Conservation (phyloP, 164 flowering plant species). For the Stephania japonica region DNA sequence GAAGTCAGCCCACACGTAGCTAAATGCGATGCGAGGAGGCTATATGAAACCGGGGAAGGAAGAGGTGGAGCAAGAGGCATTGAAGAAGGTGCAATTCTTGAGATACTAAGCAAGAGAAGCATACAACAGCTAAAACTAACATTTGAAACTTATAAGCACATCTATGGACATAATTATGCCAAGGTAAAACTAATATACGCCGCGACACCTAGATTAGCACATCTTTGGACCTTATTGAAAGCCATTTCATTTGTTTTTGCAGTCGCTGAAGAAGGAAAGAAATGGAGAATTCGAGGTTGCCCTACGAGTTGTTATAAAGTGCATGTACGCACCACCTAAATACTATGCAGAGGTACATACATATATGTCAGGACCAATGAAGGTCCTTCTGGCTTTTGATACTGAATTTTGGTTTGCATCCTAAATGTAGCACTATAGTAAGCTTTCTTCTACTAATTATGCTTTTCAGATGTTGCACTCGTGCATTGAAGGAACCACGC, state of each 20-base stretch:
- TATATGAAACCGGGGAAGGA: constrained; percentile 62
- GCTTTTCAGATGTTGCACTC: constrained; percentile 31
- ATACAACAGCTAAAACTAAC: constrained; percentile 59
- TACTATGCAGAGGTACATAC: constrained; percentile 58
- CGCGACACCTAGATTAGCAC: no score
- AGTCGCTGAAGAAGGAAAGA: constrained; percentile 43
- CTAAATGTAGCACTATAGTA: no score
- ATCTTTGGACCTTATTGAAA: background rate
- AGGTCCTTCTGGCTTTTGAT: background rate
- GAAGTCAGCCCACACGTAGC: constrained; percentile 59
- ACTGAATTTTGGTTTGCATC: background rate
- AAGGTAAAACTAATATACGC: no score
- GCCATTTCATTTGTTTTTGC: constrained; percentile 3
- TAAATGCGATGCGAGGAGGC: constrained; percentile 65
- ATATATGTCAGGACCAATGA: background rate
- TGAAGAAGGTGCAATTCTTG: constrained; percentile 56
- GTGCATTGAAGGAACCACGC: constrained; percentile 35
- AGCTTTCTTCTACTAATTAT: no score
- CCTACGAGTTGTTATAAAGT: constrained; percentile 41
- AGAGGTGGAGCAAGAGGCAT: constrained; percentile 37
- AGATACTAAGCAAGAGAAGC: constrained; percentile 68
- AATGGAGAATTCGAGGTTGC: constrained; percentile 50
- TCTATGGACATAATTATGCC: no score
- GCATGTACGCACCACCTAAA: constrained; percentile 49
- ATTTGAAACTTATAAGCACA: constrained; percentile 41